Percentiles rank a stretch among this genome's conserved stretches.
Conservation (phyloP, 345 rosid genomes). For the Garcia nutans region DNA sequence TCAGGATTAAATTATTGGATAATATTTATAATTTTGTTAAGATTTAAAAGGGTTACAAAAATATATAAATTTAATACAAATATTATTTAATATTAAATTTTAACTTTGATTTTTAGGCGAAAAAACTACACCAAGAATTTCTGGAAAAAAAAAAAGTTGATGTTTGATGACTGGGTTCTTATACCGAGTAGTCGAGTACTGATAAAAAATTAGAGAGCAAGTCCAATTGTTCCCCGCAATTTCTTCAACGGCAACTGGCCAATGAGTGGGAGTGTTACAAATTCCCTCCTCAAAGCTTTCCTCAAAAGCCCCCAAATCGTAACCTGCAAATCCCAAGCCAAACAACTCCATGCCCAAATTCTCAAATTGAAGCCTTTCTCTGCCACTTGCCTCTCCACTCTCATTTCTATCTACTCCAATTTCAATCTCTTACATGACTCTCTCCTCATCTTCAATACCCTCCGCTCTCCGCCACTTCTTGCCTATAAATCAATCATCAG, state of each 20-base stretch:
- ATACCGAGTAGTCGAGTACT: too few species aligned
- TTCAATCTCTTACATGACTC: slow-evolving; percentile 53
- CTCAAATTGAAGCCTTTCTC: slow-evolving; percentile 46
- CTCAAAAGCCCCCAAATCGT: slow-evolving; percentile 37
- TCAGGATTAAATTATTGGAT: too few species aligned
- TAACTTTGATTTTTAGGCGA: too few species aligned
- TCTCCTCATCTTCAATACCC: slow-evolving; percentile 48
- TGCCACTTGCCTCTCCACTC: slow-evolving; percentile 33
- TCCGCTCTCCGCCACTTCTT: slow-evolving; percentile 48
- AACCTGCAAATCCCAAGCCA: slow-evolving; percentile 47
- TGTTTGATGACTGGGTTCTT: too few species aligned
- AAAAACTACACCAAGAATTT: too few species aligned
- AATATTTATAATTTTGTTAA: too few species aligned
- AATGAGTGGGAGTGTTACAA: slow-evolving; percentile 29
- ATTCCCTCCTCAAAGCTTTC: slow-evolving; percentile 37
- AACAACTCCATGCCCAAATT: slow-evolving; percentile 72
- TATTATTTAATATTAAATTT: too few species aligned
- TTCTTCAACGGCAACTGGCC: neutral
- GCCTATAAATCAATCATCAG: slow-evolving; percentile 77
- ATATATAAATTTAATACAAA: too few species aligned
- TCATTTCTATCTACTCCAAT: slow-evolving; percentile 63
- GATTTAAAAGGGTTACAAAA: too few species aligned
- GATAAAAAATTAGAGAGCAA: too few species aligned
- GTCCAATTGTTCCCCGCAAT: neutral
- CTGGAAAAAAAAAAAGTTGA: too few species aligned